A percentile compares a stretch with the other conserved stretches of the same genome.
These are phyloP conservation scores for Agaricus blazei DNA, from an alignment of 768 basidiomycete species.

Conservation along the genomic window DNA sequence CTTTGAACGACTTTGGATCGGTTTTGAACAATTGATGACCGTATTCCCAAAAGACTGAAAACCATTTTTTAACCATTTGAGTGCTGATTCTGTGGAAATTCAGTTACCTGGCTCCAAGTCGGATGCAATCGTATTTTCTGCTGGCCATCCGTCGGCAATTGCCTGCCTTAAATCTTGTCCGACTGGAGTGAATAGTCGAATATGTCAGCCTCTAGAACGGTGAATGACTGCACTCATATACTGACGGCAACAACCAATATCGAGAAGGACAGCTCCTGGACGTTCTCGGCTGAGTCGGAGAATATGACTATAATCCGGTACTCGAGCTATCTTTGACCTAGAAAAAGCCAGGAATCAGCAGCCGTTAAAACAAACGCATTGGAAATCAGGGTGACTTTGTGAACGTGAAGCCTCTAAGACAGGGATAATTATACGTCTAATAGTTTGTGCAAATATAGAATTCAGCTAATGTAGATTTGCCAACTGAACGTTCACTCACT, in stretches of 20 bases:
- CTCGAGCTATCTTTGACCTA: conserved; percentile 27
- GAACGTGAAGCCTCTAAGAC: conserved; percentile 32
- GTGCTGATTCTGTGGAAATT: neutral
- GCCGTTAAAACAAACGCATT: neutral
- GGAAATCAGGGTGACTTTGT: conserved; percentile 18
- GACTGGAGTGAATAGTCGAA: conserved; percentile 16
- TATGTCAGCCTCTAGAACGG: too few relatives aligned
- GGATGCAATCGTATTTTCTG: conserved; percentile 28
- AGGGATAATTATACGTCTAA: conserved; percentile 26
- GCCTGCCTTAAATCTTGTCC: conserved; percentile 35
- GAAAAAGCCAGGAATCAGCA: neutral
- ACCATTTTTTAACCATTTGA: neutral
- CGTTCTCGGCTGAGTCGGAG: conserved; percentile 20
- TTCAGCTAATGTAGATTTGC: too few relatives aligned
- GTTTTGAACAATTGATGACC: conserved; percentile 59
- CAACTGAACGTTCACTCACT: neutral
- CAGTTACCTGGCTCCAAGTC: conserved; percentile 30
- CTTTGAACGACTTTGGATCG: conserved; percentile 47
- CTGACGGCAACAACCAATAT: conserved; percentile 39
- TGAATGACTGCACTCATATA: neutral
- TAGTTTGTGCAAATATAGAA: conserved; percentile 6
- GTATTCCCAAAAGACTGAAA: conserved; percentile 51
- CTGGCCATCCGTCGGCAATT: conserved; percentile 35
- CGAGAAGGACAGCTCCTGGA: conserved; percentile 30
- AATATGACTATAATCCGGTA: conserved; percentile 26